A percentile compares a stretch with the other conserved stretches of the same genome.
phyloP scores from a whole-genome alignment of 2,329 filamentous ascomycete genomes.

The Magnaporthiopsis rhizophila region DNA sequence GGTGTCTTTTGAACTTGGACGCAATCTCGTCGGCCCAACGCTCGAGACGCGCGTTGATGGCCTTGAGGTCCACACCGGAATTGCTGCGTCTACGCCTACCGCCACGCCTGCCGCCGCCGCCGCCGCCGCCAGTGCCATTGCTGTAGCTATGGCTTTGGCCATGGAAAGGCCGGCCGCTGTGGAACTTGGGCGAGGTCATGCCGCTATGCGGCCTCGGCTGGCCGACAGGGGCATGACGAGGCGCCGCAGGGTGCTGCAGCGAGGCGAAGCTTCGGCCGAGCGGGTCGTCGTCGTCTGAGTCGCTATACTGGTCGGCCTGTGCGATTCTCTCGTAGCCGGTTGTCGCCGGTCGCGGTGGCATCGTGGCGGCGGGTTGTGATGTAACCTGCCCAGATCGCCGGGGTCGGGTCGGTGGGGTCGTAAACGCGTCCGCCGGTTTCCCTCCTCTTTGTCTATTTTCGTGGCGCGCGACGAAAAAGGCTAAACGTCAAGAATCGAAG shows the following conservation, averaged over 20 bases:
- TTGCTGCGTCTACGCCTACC: conserved; percentile 44
- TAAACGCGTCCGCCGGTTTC: not conserved
- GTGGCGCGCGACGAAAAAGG: not conserved
- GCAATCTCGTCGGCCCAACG: conserved; percentile 98
- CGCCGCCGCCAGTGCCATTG: conserved; percentile 18
- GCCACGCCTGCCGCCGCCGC: conserved; percentile 29
- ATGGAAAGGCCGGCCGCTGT: conserved; percentile 17
- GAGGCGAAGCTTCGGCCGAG: conserved; percentile 44
- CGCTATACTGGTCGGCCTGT: conserved; percentile 69
- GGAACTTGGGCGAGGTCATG: conserved; percentile 48
- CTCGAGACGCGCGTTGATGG: conserved; percentile 92
- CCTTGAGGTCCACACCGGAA: conserved; percentile 92
- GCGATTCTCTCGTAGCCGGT: conserved; percentile 81
- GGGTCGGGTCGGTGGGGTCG: not conserved
- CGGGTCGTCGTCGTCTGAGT: conserved; percentile 57
- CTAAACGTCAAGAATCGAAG: not conserved
- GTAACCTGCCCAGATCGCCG: not conserved
- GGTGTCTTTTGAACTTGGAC: conserved; percentile 85
- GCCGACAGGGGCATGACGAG: conserved; percentile 56
- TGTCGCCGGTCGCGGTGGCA: conserved; percentile 62
- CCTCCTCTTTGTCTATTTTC: not conserved
- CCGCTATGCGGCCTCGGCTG: conserved; percentile 54
- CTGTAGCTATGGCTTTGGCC: conserved; percentile 1
- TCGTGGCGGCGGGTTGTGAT: conserved; percentile 26
- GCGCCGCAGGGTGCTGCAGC: conserved; percentile 44